Base-by-base conservation (phyloP, 208 protist genomes). In the Trypanosomatidae sp. region DNA sequence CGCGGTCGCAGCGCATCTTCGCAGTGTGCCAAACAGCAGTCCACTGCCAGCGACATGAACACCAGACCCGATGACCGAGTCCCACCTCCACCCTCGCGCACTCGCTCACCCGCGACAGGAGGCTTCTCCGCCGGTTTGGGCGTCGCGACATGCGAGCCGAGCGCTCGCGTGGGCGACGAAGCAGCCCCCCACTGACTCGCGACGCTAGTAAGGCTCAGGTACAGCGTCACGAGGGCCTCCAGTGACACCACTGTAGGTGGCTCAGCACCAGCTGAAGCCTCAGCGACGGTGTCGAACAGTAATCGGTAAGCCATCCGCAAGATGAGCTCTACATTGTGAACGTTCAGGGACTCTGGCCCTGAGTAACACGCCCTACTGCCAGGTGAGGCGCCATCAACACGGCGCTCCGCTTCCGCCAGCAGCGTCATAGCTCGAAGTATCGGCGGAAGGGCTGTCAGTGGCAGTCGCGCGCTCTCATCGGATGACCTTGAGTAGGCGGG, bases 181-280 rank as follows among this genome's bases (percentile, higher is more conserved):
- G 19, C 39, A 41, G 41, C 0, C 39, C 25, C 0, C 39, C 25
- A 33, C 9, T 59, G 8, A 8, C 19, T 47, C 19, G 22, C 41
- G 13, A 39, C 44, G 28, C 64, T 22, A 22, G 19, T 33, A 19
- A 69, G 30, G 33, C 66, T 43, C 12, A 79, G 30, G 74, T 74
- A 66, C 7, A 79, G 39, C n/a, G 62, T 74, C 44, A 74, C 60
- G 0, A 79, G 74, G 13, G 69, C 49, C 33, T 79, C 74, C 60
- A 79, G 69, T n/a, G 74, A 7, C 41, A 72, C 28, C 55, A n/a
- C 10, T 13, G 36, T 17, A 1, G 30, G 17, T 44, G 50, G 39
- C 36, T 8, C 30, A 12, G 50, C 36, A 7, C 46, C 36, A 0
- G 67, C 46, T 46, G 67, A 13, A 3, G 22, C 17, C 39, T 25